Percentiles rank a stretch among this genome's conserved stretches.
These are phyloP conservation scores for Hemileccinum rubropunctum DNA, from an alignment of 768 basidiomycete genomes.

Conservation along the genomic window DNA sequence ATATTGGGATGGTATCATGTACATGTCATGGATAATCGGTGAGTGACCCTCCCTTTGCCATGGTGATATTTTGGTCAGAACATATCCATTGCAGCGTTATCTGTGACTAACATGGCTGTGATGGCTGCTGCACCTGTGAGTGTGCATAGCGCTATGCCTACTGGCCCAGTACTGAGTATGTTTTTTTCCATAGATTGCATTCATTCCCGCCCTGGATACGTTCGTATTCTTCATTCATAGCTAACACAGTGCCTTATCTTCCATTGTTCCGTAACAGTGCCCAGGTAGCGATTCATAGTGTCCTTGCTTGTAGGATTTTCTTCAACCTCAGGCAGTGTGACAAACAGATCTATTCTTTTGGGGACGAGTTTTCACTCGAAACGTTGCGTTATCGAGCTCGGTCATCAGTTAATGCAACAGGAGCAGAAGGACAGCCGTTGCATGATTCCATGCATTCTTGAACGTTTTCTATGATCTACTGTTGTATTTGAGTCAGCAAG, in stretches of 20 bases:
- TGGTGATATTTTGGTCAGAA: neutral
- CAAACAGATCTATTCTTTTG: neutral
- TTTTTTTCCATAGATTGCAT: conserved; percentile 9
- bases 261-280: conserved; percentile 13
- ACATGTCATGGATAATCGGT: conserved; percentile 26
- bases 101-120: conserved; percentile 13
- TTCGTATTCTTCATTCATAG: conserved; percentile 4
- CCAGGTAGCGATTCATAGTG: conserved; percentile 26
- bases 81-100: conserved; percentile 7
- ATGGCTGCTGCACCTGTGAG: conserved; percentile 21
- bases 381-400: conserved; percentile 3
- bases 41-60: neutral
- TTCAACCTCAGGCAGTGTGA: conserved; percentile 26
- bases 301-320: conserved; percentile 27
- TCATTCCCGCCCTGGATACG: conserved; percentile 21
- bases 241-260: conserved; percentile 6
- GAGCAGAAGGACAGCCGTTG: neutral
- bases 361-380: conserved; percentile 1
- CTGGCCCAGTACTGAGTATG: neutral
- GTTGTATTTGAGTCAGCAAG: too few species aligned
- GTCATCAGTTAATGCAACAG: neutral
- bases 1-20: conserved; percentile 28
- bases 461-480: too few species aligned
- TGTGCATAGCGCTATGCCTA: neutral
- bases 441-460: neutral